Evolutionary conservation across 2,329 filamentous ascomycete genomes (phyloP), one percentile per base, ranked within the genome.

Genomic region (Diaporthe sp.): DNA sequence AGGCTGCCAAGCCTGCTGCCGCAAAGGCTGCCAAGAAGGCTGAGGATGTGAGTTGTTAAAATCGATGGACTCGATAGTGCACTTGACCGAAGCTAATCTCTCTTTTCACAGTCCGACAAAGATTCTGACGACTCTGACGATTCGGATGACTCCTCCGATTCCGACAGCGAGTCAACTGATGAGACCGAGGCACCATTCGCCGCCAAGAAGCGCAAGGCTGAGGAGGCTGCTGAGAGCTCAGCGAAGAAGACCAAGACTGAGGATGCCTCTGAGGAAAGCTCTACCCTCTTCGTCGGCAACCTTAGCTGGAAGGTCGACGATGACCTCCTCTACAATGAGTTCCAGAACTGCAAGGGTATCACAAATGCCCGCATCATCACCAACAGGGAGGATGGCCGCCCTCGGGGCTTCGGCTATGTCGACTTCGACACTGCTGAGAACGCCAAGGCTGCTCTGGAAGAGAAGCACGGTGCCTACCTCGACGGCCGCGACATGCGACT

Each of bases 371-470:
- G 95, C 80, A 92, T 98, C 82, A 94, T 98, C 84, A 96, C 92
- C 80, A 95, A 98, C 87, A 93, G 93, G 84, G 91, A 93, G 74
- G 90, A 89, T 81, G 94, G 94, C 81, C 93, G 95, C 82, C 96
- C 95, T 85, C 95, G 95, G 87, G 96, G 95, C 79, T 98, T 97
- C 85, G 96, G 96, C 77, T 98, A 98, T 83, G 94, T 98, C 81
- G 95, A 98, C 88, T 98, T 96, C 85, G 88, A 89, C 82, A 91
- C 88, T 79, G 85, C 89, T 76, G 92, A 90, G 76, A 78, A 78
- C 44, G 82, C 82, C 68, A 76, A 84, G 82, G 82, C 81, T 73
- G 83, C 88, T 22, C 84, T 85, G 76, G 83, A 83, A 42, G 83
- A 81, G 76, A 84, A 84, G 82, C 80, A 80, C 75, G 83, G 83